phyloP scores from a whole-genome alignment of 2,329 filamentous ascomycete genomes.

The Nigrograna mackinnonii region DNA sequence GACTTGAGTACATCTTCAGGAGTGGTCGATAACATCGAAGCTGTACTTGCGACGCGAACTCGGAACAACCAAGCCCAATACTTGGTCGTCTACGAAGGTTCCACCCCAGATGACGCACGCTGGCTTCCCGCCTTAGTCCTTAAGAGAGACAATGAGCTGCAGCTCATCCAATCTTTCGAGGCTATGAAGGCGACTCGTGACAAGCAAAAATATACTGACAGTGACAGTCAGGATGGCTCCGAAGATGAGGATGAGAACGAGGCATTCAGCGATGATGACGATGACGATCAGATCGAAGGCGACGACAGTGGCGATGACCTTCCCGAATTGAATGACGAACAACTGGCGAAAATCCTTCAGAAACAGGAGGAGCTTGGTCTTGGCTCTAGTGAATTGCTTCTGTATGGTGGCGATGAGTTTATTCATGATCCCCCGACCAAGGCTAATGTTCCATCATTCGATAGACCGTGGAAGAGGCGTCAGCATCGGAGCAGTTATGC shows the following conservation, averaged over 20 bases:
- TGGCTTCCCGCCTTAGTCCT: slow-evolving; percentile 48
- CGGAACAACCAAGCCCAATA: slow-evolving; percentile 53
- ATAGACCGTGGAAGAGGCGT: slow-evolving; percentile 29
- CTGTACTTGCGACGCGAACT: slow-evolving; percentile 50
- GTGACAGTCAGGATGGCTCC: slow-evolving; percentile 18
- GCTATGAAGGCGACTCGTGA: slow-evolving; percentile 3
- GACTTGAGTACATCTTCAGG: slow-evolving; percentile 56
- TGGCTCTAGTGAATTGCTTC: slow-evolving; percentile 59
- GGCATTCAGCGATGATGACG: slow-evolving; percentile 37
- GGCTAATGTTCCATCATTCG: slow-evolving; percentile 14
- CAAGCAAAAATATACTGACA: slow-evolving; percentile 19
- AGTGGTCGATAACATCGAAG: slow-evolving; percentile 44
- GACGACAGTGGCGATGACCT: slow-evolving; percentile 34
- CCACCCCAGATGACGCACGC: slow-evolving; percentile 50
- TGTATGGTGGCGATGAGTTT: slow-evolving; percentile 56
- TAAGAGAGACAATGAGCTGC: slow-evolving; percentile 21
- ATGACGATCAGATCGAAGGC: slow-evolving; percentile 43
- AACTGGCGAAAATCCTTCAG: slow-evolving; percentile 62
- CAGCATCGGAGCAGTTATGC: slow-evolving; percentile 16
- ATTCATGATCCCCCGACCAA: slow-evolving; percentile 37
- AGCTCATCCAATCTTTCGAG: slow-evolving; percentile 31
- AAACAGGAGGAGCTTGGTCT: slow-evolving; percentile 69
- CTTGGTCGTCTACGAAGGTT: slow-evolving; percentile 53
- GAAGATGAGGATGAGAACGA: slow-evolving; percentile 29
- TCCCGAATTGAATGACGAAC: slow-evolving; percentile 62